These are phyloP conservation scores for Myxozyma neglecta DNA, from an alignment of 805 yeast species.

Conservation along the genomic window DNA sequence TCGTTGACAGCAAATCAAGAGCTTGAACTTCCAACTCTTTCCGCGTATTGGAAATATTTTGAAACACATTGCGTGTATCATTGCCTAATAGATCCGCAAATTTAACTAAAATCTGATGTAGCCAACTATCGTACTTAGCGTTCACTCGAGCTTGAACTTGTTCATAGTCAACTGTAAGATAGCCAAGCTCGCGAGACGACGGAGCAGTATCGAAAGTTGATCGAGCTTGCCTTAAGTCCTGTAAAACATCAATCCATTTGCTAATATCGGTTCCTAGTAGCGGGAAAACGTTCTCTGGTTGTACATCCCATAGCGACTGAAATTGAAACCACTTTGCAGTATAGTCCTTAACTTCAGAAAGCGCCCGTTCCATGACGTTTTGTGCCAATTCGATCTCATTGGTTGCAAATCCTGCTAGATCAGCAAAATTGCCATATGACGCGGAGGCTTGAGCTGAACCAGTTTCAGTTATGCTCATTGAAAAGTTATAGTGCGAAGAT, in stretches of 20 bases:
- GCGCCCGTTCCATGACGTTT: slow-evolving; percentile 40
- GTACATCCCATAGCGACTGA: slow-evolving; percentile 61
- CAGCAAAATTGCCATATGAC: background rate
- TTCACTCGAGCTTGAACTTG: slow-evolving; percentile 55
- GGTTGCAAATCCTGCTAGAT: slow-evolving; percentile 8
- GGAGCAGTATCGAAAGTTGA: slow-evolving; percentile 54
- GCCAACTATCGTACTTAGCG: slow-evolving; percentile 62
- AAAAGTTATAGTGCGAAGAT: slow-evolving; percentile 24
- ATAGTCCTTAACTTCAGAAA: slow-evolving; percentile 42
- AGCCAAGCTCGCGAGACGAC: slow-evolving; percentile 45
- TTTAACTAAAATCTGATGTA: slow-evolving; percentile 45
- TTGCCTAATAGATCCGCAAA: slow-evolving; percentile 46
- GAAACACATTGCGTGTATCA: slow-evolving; percentile 39
- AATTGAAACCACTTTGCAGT: slow-evolving; percentile 54
- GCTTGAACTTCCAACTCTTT: slow-evolving; percentile 43
- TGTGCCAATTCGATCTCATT: slow-evolving; percentile 25
- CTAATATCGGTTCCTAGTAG: slow-evolving; percentile 42
- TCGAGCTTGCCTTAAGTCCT: slow-evolving; percentile 48
- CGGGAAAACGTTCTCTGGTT: slow-evolving; percentile 44
- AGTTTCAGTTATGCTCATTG: background rate
- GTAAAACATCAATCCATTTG: slow-evolving; percentile 52
- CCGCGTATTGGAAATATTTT: slow-evolving; percentile 41
- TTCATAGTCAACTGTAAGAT: slow-evolving; percentile 48
- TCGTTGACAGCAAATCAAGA: slow-evolving; percentile 44
- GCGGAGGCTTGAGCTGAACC: background rate